Percentiles rank a stretch among this genome's conserved stretches.
Conservation (phyloP, 495 filamentous ascomycete genomes). For the Podospora tetraspora region DNA sequence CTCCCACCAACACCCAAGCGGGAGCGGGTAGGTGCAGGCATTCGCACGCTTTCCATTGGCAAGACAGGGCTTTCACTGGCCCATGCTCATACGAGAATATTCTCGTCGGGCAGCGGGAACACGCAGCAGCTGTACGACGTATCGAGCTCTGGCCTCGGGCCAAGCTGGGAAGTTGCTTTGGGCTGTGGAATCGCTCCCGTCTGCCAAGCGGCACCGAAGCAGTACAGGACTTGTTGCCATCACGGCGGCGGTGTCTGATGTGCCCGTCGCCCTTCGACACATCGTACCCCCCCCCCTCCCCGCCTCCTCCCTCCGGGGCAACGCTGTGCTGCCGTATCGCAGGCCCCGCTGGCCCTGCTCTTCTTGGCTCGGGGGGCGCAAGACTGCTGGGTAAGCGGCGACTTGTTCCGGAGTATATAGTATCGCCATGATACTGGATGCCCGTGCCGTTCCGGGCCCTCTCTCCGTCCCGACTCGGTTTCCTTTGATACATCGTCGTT, state of each 20-base stretch:
- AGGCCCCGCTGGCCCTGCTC: slow-evolving; percentile 9
- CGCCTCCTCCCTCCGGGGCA: background rate
- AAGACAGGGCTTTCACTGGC: slow-evolving; percentile 16
- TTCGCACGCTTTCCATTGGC: slow-evolving; percentile 16
- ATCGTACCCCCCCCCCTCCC: slow-evolving; percentile 6
- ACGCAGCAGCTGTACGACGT: slow-evolving; percentile 27
- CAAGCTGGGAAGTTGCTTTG: background rate
- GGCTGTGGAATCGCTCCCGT: background rate
- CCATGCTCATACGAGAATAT: slow-evolving; percentile 30
- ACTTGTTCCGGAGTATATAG: slow-evolving; percentile 21
- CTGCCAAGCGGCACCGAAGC: background rate
- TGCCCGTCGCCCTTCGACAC: slow-evolving; percentile 7
- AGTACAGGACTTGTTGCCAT: slow-evolving; percentile 15
- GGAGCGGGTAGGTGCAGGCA: slow-evolving; percentile 20
- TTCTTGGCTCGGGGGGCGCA: background rate
- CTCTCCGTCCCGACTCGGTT: slow-evolving; percentile 1
- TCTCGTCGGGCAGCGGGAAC: slow-evolving; percentile 32
- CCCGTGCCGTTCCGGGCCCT: slow-evolving; percentile 19
- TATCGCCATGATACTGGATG: slow-evolving; percentile 16
- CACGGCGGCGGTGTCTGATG: slow-evolving; percentile 14
- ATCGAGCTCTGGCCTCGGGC: background rate
- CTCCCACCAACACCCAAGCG: background rate
- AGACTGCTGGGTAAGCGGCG: background rate
- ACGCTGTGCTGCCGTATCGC: slow-evolving; percentile 22
- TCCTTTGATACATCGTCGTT: background rate